These are phyloP conservation scores for Phlebopus sp. DNA, from an alignment of 1,284 basidiomycete genomes.

Conservation along the genomic window DNA sequence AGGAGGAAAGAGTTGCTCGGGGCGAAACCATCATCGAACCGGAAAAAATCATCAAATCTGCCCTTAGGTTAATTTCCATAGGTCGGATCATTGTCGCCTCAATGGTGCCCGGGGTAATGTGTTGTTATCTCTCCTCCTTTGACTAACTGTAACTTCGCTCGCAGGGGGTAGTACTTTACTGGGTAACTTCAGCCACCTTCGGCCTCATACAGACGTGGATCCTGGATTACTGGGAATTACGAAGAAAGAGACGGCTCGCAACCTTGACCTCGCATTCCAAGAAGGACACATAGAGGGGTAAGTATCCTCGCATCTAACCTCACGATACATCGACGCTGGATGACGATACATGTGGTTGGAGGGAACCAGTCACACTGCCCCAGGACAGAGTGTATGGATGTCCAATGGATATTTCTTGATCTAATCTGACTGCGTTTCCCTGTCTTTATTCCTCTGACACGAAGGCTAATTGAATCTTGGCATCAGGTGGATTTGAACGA, in stretches of 20 bases:
- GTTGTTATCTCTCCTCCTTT: not conserved
- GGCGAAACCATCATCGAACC: conserved; percentile 46
- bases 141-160: conserved; percentile 10
- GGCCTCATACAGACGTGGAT: conserved; percentile 77
- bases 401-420: conserved; percentile 73
- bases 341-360: conserved; percentile 76
- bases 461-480: too few species aligned
- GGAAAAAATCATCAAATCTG: conserved; percentile 57
- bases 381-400: conserved; percentile 37
- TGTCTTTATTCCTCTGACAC: not conserved
- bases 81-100: conserved; percentile 74
- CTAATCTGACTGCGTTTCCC: conserved; percentile 68
- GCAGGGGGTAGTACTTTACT: conserved; percentile 78
- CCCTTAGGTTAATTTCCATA: conserved; percentile 62
- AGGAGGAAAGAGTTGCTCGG: conserved; percentile 45
- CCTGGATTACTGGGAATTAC: conserved; percentile 63
- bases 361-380: conserved; percentile 46
- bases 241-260: conserved; percentile 37
- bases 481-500: too few species aligned
- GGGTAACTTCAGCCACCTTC: conserved; percentile 80
- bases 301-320: conserved; percentile 3
- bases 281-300: conserved; percentile 15
- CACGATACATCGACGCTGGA: conserved; percentile 26
- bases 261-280: conserved; percentile 11
- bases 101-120: conserved; percentile 73